Evolutionary conservation across 1,284 basidiomycete genomes (phyloP).

Genomic region (Ustilago nuda): DNA sequence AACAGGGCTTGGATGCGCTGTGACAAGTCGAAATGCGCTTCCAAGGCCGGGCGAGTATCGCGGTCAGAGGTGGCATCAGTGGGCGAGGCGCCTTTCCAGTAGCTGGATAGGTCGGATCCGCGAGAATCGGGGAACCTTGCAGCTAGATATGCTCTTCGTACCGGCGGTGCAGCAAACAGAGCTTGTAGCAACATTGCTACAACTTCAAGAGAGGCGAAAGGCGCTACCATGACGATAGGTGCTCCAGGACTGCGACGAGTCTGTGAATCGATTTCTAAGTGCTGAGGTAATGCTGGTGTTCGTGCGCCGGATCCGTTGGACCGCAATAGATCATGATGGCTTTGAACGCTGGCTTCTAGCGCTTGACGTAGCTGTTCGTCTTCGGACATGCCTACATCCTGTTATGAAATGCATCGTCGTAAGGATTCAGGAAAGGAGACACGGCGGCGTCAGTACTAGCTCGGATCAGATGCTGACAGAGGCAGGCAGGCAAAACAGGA

Average conservation of each 20-base stretch:
- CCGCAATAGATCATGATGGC: constrained; percentile 39
- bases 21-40: constrained; percentile 29
- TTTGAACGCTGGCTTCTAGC: constrained; percentile 50
- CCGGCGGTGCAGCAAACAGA: constrained; percentile 32
- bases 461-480: neutral
- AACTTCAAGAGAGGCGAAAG: constrained; percentile 43
- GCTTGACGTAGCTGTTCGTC: constrained; percentile 55
- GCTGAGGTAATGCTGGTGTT: constrained; percentile 38
- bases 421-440: neutral
- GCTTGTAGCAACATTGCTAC: constrained; percentile 41
- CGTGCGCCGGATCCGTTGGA: constrained; percentile 28
- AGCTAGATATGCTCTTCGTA: constrained; percentile 31
- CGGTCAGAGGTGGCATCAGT: constrained; percentile 11
- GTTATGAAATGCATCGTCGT: neutral
- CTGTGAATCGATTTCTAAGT: constrained; percentile 31
- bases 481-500: constrained; percentile 2
- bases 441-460: constrained; percentile 6
- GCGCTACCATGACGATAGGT: constrained; percentile 44
- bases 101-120: constrained; percentile 34
- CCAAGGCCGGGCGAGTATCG: constrained; percentile 6
- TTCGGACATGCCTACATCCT: constrained; percentile 44
- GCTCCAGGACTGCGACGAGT: constrained; percentile 25
- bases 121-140: constrained; percentile 27
- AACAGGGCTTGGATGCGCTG: constrained; percentile 50
- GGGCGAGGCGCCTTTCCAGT: constrained; percentile 43